These are phyloP conservation scores for Mesembryanthemum crystallinum DNA, from an alignment of 148 eudicot species.

Conservation along the genomic window DNA sequence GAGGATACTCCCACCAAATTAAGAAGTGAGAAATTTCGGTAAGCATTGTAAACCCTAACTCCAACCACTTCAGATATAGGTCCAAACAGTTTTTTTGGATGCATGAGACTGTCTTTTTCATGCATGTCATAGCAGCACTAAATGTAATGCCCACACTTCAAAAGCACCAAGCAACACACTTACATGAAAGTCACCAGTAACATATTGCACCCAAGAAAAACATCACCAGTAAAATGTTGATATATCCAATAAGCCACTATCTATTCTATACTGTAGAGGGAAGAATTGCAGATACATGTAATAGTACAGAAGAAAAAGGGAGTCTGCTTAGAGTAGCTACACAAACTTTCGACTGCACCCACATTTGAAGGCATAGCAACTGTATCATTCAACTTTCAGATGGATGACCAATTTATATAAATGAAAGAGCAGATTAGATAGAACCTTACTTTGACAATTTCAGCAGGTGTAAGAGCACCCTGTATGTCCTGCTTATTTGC, in stretches of 20 bases:
- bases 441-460: conserved; percentile 70
- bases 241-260: neutral
- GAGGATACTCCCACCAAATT: neutral
- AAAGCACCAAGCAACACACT: neutral
- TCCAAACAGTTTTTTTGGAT: neutral
- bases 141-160: neutral
- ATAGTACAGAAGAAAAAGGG: no score
- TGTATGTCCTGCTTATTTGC: conserved; percentile 99
- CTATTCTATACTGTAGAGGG: neutral
- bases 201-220: no score
- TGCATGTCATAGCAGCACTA: neutral
- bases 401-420: neutral
- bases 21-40: neutral
- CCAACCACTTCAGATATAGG: neutral
- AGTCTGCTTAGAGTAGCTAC: neutral
- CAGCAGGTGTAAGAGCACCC: conserved; percentile 82
- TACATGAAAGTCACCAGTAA: neutral
- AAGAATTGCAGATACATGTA: neutral
- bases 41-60: neutral
- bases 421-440: neutral
- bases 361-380: neutral
- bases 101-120: neutral
- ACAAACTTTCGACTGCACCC: neutral
- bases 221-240: no score
- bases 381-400: neutral